Base-by-base conservation (phyloP, 164 flowering plant genomes). In the Tetrastigma voinierianum region DNA sequence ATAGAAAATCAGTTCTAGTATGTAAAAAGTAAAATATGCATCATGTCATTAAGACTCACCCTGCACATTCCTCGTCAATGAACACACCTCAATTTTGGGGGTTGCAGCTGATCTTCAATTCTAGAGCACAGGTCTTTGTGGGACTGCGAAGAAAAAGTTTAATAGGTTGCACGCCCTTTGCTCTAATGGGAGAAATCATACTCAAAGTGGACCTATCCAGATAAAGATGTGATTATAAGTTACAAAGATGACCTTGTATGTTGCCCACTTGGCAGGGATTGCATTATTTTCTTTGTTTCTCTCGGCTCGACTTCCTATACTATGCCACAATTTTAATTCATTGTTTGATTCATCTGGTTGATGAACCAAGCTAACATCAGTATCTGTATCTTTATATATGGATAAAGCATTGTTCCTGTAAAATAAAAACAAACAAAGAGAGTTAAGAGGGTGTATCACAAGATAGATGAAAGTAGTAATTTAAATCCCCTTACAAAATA, bases 251-350 rank as follows among this genome's bases (percentile, higher is more conserved):
- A 92, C 97, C 90, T 91, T 91, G 71, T 64, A 72, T 16, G 92
- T 81, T 57, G 85, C 84, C 98, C 98, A 95, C 75, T 91, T 95
- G 59, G 90, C 40, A 74, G 96, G 90, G 18, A 86, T 60, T 17
- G 85, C 82, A 68, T 67, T 76, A 51, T 95, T 95, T 76, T 95
- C 98, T 79, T 95, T 95, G 65, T 92, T 90, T 76, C 96, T 82
- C 58, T 92, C 96, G 12, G 76, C 78, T 72, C 82, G 83, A 70
- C 81, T 75, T 66, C 96, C 97, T 57, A 95, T 86, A 60, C 63
- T 76, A 25, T 60, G 67, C 98, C 98, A 92, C 1, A 82, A 43
- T 18, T 72, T 83, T 23, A 47, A 17, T 44, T 75, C 82, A 46
- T 73, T 45, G 77, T 82, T 84, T 40, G 78, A 49, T 15, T 63